A percentile compares a stretch with the other conserved stretches of the same genome.
Conservation (phyloP, 495 filamentous ascomycete species). For the Elaphomyces granulatus region DNA sequence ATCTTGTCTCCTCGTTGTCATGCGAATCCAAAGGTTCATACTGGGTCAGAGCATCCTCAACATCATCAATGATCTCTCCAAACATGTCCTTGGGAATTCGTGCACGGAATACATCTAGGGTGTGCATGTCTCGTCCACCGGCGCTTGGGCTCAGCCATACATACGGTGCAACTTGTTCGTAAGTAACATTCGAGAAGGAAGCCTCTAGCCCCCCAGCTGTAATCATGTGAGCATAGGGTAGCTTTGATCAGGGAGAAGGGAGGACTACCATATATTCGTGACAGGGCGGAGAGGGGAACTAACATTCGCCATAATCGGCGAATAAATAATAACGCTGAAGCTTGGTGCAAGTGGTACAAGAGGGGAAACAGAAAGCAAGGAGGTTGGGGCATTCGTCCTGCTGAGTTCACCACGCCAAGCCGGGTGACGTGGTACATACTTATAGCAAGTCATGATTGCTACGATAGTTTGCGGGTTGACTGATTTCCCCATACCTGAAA, state of each 20-base stretch:
- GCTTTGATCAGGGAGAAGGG: not conserved
- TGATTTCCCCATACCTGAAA: too few species aligned
- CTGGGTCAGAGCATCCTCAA: not conserved
- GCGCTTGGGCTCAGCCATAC: not conserved
- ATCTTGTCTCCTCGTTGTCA: not conserved
- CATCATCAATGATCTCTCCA: not conserved
- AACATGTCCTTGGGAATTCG: not conserved
- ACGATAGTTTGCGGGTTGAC: too few species aligned
- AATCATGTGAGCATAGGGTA: not conserved
- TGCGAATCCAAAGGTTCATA: not conserved
- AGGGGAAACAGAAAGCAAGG: too few species aligned
- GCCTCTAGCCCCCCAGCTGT: not conserved
- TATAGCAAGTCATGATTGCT: too few species aligned
- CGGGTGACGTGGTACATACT: too few species aligned
- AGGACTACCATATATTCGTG: not conserved
- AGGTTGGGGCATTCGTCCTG: too few species aligned
- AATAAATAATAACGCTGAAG: too few species aligned
- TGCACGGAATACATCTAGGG: not conserved
- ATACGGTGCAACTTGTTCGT: not conserved
- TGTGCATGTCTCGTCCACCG: not conserved
- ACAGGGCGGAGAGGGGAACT: not conserved
- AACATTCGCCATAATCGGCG: too few species aligned
- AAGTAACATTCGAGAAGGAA: not conserved
- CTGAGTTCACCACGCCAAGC: too few species aligned
- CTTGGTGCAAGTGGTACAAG: too few species aligned